Percentiles rank a stretch among this genome's conserved stretches.
phyloP scores from a whole-genome alignment of 2,329 filamentous ascomycete genomes.

The Monilinia fructigena region DNA sequence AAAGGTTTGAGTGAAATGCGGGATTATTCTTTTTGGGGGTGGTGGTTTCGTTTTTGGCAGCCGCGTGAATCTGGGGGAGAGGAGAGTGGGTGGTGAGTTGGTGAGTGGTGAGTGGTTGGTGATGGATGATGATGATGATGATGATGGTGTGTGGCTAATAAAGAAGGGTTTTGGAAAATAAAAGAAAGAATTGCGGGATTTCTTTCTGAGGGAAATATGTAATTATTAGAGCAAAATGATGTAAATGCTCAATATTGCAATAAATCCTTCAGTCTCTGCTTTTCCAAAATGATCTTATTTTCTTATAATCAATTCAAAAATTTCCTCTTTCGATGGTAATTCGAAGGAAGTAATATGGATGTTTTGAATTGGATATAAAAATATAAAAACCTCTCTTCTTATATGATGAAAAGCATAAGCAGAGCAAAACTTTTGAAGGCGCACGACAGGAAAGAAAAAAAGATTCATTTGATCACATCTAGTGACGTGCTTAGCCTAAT shows the following conservation, averaged over 20 bases:
- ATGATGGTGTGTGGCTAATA: too few species aligned
- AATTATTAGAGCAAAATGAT: not conserved
- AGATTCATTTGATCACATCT: constrained; percentile 6
- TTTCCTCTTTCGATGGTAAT: not conserved
- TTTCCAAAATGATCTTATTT: not conserved
- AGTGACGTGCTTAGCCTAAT: constrained; percentile 21
- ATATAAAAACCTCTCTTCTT: not conserved
- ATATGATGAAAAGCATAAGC: not conserved
- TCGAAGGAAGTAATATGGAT: not conserved
- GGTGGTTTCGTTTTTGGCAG: constrained; percentile 2
- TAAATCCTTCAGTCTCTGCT: too few species aligned
- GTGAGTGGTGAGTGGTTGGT: too few species aligned
- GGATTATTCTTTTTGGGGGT: constrained; percentile 22
- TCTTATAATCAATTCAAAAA: not conserved
- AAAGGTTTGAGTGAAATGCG: constrained; percentile 27
- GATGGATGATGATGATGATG: too few species aligned
- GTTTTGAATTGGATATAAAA: not conserved
- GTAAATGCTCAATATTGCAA: too few species aligned
- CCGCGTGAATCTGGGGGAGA: constrained; percentile 5
- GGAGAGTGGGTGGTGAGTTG: not conserved
- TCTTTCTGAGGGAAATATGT: too few species aligned
- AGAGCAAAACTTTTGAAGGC: not conserved
- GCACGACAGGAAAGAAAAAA: constrained; percentile 4
- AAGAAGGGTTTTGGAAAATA: constrained; percentile 7
- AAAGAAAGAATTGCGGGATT: constrained; percentile 1